These are phyloP conservation scores for Diplodia corticola DNA, from an alignment of 2,329 filamentous ascomycete species.

Conservation along the genomic window DNA sequence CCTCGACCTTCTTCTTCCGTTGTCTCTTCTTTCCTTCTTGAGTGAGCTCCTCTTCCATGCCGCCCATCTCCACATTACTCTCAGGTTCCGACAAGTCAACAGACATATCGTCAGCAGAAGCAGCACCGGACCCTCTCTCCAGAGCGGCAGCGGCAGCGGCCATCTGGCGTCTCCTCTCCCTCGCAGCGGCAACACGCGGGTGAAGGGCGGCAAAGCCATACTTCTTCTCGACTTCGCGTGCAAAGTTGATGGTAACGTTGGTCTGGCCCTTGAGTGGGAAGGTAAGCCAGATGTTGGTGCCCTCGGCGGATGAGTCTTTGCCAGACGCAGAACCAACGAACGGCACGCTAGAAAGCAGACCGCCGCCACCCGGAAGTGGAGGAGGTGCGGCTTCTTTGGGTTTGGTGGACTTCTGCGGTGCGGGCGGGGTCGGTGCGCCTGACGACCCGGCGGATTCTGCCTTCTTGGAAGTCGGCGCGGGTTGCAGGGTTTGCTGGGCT, in stretches of 20 bases:
- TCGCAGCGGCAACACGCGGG: slow-evolving; percentile 83
- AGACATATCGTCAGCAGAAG: slow-evolving; percentile 76
- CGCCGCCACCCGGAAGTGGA: slow-evolving; percentile 62
- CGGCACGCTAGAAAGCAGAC: slow-evolving; percentile 62
- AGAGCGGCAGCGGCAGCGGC: slow-evolving; percentile 84
- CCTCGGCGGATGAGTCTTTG: slow-evolving; percentile 42
- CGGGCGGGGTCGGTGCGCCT: slow-evolving; percentile 44
- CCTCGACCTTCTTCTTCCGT: slow-evolving; percentile 71
- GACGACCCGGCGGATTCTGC: slow-evolving; percentile 43
- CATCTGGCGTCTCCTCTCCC: slow-evolving; percentile 82
- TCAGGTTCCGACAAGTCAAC: slow-evolving; percentile 70
- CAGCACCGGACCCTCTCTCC: slow-evolving; percentile 70
- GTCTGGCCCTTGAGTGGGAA: slow-evolving; percentile 78
- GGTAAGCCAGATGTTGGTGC: slow-evolving; percentile 81
- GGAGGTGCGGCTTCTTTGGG: slow-evolving; percentile 56
- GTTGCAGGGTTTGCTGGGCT: slow-evolving; percentile 23
- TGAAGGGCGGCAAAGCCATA: slow-evolving; percentile 95
- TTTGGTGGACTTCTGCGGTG: slow-evolving; percentile 57
- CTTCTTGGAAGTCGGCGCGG: slow-evolving; percentile 33
- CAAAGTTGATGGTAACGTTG: slow-evolving; percentile 94
- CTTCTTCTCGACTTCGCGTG: slow-evolving; percentile 85
- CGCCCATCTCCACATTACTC: slow-evolving; percentile 88
- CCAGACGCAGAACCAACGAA: slow-evolving; percentile 55
- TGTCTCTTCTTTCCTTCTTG: slow-evolving; percentile 64
- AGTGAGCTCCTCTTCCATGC: slow-evolving; percentile 47